Evolutionary conservation across 1,284 basidiomycete species (phyloP), one percentile per base, ranked within the genome.

Genomic region (Naganishia cerealis): DNA sequence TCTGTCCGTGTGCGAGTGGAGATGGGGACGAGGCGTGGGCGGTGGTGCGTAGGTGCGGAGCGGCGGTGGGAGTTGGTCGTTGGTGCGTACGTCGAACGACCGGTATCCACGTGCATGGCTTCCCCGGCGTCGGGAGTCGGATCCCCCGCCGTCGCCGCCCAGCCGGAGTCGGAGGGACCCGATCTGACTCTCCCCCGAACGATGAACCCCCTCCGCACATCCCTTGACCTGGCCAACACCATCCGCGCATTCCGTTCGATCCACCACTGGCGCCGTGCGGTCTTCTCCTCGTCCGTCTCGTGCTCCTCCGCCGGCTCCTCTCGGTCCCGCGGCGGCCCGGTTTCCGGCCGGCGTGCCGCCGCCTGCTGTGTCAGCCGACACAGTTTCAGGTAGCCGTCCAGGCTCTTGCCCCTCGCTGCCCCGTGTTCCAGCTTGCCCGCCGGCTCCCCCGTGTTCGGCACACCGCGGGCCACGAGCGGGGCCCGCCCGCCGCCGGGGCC

Each of bases 331-430:
- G 8, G 12, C 40, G 6, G 21, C 18, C n/a, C n/a, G 13, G 18
- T 42, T 58, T 9, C 18, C 39, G 4, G 26, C 0, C 24, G 33
- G n/a, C 57, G 21, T 38, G 53, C 38, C 38, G 61, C 54, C 3
- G 61, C 61, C 50, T 63, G 61, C 21, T 38, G 53, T 26, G 61
- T 63, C 61, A 63, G 42, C 50, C 61, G 48, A 54, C 61, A 63
- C 8, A 63, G 40, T 18, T 48, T 39, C 10, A 63, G 26, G 50
- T 63, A 63, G 38, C 61, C 61, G 21, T 54, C 61, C 8, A 21
- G 54, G 42, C 38, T 63, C 50, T 10, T 36, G 36, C 26, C 33
- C 29, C 29, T 33, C 29, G 29, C 29, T 16, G 48, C 58, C 21
- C 46, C n/a, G 24, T 58, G 21, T n/a, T 38, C 26, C 0, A 26